phyloP scores from a whole-genome alignment of 2,329 filamentous ascomycete genomes.

The Aspergillus persii region DNA sequence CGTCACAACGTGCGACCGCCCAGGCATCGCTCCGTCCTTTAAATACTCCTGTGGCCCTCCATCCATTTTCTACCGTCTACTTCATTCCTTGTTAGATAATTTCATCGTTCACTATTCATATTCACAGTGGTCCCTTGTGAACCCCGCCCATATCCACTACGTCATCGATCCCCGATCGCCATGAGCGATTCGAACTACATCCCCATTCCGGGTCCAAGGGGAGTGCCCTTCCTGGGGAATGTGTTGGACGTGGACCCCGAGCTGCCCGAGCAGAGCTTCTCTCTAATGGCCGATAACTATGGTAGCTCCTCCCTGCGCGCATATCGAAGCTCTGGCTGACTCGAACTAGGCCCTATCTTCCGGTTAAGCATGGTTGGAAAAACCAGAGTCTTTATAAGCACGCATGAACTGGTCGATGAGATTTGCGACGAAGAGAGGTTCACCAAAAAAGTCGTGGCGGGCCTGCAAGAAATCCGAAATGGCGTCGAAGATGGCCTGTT shows the following conservation, averaged over 20 bases:
- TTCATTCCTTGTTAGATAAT: too few relatives aligned
- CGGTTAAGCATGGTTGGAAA: conserved; percentile 51
- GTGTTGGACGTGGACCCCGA: conserved; percentile 60
- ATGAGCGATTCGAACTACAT: conserved; percentile 20
- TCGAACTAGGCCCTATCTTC: conserved; percentile 55
- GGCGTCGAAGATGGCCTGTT: conserved; percentile 66
- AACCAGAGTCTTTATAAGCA: conserved; percentile 50
- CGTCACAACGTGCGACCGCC: too few relatives aligned
- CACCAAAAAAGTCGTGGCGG: conserved; percentile 53
- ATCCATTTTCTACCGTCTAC: too few relatives aligned
- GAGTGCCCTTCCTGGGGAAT: conserved; percentile 66
- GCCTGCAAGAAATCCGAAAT: conserved; percentile 57
- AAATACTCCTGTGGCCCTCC: too few relatives aligned
- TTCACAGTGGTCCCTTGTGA: neutral
- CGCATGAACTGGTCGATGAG: conserved; percentile 59
- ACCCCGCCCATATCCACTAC: neutral
- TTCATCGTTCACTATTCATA: too few relatives aligned
- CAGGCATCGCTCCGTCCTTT: too few relatives aligned
- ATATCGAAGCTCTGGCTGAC: conserved; percentile 4
- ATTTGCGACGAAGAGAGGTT: conserved; percentile 66
- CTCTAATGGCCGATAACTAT: conserved; percentile 62
- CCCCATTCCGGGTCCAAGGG: conserved; percentile 62
- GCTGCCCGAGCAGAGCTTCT: conserved; percentile 56
- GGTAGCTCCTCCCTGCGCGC: conserved; percentile 45
- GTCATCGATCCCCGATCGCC: neutral